Percentiles rank a stretch among this genome's conserved stretches.
Evolutionary conservation across 805 yeast genomes (phyloP).

Genomic region (Kuraishia ogatae): DNA sequence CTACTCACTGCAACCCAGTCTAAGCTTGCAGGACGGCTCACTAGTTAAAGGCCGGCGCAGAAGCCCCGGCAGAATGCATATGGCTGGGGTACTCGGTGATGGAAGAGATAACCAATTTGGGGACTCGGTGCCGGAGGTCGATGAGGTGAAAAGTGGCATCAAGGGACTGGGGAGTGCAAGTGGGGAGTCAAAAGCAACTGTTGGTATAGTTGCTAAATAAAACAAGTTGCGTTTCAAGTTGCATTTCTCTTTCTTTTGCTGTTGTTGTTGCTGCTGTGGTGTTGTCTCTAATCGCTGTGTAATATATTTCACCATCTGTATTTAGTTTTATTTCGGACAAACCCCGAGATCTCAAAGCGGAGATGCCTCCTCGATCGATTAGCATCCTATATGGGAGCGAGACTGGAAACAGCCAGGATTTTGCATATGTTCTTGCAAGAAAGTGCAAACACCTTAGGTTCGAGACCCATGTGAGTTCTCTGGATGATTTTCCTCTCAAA

Average conservation of each 20-base stretch:
- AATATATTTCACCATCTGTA: background rate
- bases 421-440: conserved; percentile 55
- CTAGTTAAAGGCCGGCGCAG: background rate
- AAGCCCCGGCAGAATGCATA: too few relatives aligned
- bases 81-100: background rate
- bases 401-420: conserved; percentile 86
- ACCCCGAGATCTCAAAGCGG: background rate
- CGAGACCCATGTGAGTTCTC: conserved; percentile 35
- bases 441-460: conserved; percentile 46
- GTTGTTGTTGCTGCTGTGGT: too few relatives aligned
- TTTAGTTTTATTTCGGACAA: too few relatives aligned
- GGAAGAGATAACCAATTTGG: background rate
- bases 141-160: background rate
- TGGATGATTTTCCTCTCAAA: conserved; percentile 55
- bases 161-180: background rate
- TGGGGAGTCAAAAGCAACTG: too few relatives aligned
- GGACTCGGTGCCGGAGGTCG: background rate
- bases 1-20: too few relatives aligned
- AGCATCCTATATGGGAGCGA: conserved; percentile 83
- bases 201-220: too few relatives aligned
- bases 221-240: too few relatives aligned
- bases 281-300: too few relatives aligned
- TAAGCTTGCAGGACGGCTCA: too few relatives aligned
- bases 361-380: conserved; percentile 15
- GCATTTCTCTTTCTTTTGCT: too few relatives aligned